A percentile compares a stretch with the other conserved stretches of the same genome.
phyloP scores from a whole-genome alignment of 305 asterid species.

The Fraxinus sp. region DNA sequence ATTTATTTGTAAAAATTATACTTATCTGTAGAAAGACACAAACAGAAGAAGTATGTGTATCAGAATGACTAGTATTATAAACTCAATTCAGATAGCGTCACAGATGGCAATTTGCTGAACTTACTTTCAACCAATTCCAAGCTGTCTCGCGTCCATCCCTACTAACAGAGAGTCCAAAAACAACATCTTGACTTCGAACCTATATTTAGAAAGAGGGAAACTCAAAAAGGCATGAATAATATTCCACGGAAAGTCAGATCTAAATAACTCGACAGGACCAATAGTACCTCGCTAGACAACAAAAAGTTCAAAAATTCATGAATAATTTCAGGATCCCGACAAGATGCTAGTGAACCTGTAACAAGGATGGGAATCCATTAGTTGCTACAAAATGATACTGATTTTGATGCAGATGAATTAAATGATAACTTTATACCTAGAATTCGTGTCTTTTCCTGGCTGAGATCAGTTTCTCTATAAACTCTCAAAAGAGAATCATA shows the following conservation, averaged over 20 bases:
- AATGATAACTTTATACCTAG: constrained; percentile 48
- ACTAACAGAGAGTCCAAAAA: constrained; percentile 68
- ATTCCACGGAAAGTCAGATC: not conserved
- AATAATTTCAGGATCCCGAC: constrained; percentile 74
- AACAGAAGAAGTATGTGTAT: not conserved
- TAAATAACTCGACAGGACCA: constrained; percentile 1
- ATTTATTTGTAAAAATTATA: not conserved
- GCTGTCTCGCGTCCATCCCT: constrained; percentile 74
- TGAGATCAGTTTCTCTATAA: constrained; percentile 88
- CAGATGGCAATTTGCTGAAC: constrained; percentile 19
- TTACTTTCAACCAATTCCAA: constrained; percentile 92
- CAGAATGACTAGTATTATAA: not conserved
- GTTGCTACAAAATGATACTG: constrained; percentile 19
- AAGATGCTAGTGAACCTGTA: constrained; percentile 68
- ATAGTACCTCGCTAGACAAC: constrained; percentile 72
- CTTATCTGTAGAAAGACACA: not conserved
- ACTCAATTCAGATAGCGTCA: not conserved
- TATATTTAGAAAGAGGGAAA: constrained; percentile 28
- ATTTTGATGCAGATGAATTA: not conserved
- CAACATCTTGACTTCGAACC: constrained; percentile 97
- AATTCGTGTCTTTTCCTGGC: constrained; percentile 93
- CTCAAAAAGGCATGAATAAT: constrained; percentile 1
- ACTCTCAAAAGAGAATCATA: constrained; percentile 73
- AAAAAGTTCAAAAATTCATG: constrained; percentile 75
- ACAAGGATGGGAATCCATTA: constrained; percentile 25